Evolutionary conservation across 139 green algal species (phyloP), one percentile per base, ranked within the genome.

Genomic region (Spirogloea muscicola): DNA sequence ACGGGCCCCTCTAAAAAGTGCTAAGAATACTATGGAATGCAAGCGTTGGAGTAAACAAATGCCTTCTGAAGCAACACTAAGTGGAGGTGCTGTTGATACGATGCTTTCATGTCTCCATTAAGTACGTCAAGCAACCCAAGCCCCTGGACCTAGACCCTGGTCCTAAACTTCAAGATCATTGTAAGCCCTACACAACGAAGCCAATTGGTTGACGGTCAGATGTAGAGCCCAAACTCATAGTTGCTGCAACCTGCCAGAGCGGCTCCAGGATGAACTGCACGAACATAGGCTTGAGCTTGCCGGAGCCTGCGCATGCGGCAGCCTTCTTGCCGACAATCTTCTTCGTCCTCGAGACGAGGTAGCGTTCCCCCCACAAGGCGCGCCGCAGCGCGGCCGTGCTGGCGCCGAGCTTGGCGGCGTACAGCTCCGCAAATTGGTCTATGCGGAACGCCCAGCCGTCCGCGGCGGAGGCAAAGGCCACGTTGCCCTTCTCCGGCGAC

Each of bases 391-490:
- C 80, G 5, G 36, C 58, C 1, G 79, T 82, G 40, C 85, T 94
- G 82, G 85, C 91, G 0, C 88, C 89, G 62, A 97, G 77, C 84
- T 81, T 78, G 36, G 37, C 74, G 0, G 91, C 90, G 69, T 97
- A 97, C 86, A 97, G 87, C 25, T 82, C 86, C 0, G 92, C 94
- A 87, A 99, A 97, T 9, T 82, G 62, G 5, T 78, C 72, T 27
- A 83, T 68, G 9, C 73, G 21, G 81, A 98, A 98, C 1, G 86
- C 94, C 94, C 94, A 98, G 49, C 94, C 94, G 69, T 99, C 94
- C 44, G 87, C 76, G 5, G 94, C 94, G 62, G 75, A 89, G 1
- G 86, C 93, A 85, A 99, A 98, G 0, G 84, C 91, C 0, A 99
- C 94, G 77, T 97, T 98, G 66, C 94, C 92, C 44, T 89, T 86